These are phyloP conservation scores for Zymoseptoria tritici DNA, from an alignment of 2,329 filamentous ascomycete genomes.

Conservation along the genomic window DNA sequence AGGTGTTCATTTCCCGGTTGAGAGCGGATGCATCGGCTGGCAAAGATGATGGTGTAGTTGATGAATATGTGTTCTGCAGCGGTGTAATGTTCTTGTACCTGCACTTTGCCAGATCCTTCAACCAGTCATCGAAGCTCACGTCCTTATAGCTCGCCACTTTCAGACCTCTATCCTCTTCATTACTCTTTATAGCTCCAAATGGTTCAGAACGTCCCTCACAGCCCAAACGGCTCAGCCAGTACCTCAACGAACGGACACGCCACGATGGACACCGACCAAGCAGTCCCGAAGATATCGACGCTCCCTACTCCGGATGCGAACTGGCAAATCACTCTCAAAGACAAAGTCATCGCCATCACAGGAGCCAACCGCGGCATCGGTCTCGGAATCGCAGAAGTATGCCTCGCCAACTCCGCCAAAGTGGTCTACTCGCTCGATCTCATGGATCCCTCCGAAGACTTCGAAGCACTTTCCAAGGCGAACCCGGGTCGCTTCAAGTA, in stretches of 20 bases:
- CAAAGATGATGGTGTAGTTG: neutral
- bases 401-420: conserved; percentile 24
- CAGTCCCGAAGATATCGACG: conserved; percentile 25
- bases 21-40: neutral
- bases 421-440: conserved; percentile 26
- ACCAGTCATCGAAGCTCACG: neutral
- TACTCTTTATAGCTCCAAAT: neutral
- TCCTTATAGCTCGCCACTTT: neutral
- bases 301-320: conserved; percentile 38
- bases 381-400: conserved; percentile 27
- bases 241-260: neutral
- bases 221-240: neutral
- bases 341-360: conserved; percentile 37
- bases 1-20: neutral
- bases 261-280: neutral
- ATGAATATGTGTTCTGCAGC: neutral
- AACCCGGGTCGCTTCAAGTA: conserved; percentile 23
- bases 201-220: neutral
- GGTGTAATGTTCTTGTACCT: neutral
- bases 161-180: neutral
- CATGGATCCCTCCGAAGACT: conserved; percentile 25
- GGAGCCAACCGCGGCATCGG: conserved; percentile 28
- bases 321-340: conserved; percentile 40
- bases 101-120: neutral
- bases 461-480: conserved; percentile 21